Evolutionary conservation across 345 rosid genomes (phyloP).

Genomic region (Citrus sp.): DNA sequence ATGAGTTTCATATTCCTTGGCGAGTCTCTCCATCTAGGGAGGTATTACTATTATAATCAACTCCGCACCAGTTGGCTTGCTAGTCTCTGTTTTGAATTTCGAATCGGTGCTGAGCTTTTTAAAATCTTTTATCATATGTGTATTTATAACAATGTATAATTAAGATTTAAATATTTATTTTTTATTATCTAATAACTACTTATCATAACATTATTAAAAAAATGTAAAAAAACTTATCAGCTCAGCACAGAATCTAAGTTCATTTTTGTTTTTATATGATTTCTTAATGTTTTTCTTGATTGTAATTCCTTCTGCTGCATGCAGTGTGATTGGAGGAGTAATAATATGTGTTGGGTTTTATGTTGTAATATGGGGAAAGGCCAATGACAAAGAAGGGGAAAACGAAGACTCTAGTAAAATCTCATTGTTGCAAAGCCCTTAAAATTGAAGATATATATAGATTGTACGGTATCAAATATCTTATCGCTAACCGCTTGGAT

Average conservation of each 20-base stretch:
- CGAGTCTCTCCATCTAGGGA: conserved; percentile 28
- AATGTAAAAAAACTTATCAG: too few relatives aligned
- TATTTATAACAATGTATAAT: background rate
- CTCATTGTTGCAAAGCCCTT: background rate
- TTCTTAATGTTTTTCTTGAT: background rate
- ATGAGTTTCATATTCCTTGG: conserved; percentile 30
- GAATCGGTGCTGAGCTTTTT: too few relatives aligned
- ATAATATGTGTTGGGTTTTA: conserved; percentile 31
- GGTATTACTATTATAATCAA: conserved; percentile 12
- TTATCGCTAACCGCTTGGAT: too few relatives aligned
- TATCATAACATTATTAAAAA: background rate
- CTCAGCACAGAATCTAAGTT: too few relatives aligned
- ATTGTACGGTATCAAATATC: too few relatives aligned
- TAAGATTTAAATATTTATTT: background rate
- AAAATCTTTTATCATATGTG: too few relatives aligned
- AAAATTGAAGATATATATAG: too few relatives aligned
- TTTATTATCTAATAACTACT: too few relatives aligned
- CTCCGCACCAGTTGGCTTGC: too few relatives aligned
- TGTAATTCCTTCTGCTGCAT: background rate
- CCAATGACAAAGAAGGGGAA: conserved; percentile 17
- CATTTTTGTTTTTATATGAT: conserved; percentile 3
- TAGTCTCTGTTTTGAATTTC: too few relatives aligned
- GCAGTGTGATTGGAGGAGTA: conserved; percentile 20
- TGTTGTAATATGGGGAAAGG: conserved; percentile 37
- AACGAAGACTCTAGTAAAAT: background rate